Percentiles rank a stretch among this genome's conserved stretches.
These are phyloP conservation scores for Cudoniella acicularis DNA, from an alignment of 495 filamentous ascomycete genomes.

Conservation along the genomic window DNA sequence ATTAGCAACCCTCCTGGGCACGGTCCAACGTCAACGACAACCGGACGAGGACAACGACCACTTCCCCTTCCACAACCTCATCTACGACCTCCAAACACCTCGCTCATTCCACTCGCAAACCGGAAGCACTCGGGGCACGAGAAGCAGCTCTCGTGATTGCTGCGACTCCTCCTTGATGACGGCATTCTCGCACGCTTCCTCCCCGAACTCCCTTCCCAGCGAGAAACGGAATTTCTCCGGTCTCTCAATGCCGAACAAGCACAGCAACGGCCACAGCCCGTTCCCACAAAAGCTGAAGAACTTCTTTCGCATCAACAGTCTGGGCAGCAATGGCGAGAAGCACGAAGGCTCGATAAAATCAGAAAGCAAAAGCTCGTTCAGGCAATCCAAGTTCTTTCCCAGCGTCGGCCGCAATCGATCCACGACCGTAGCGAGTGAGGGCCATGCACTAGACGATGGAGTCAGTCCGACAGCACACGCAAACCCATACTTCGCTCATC, in stretches of 20 bases:
- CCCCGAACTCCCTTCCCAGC: constrained; percentile 19
- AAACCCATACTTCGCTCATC: constrained; percentile 96
- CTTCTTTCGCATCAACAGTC: constrained; percentile 93
- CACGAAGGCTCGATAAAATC: constrained; percentile 30
- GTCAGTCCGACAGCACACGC: constrained; percentile 91
- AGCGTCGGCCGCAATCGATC: constrained; percentile 73
- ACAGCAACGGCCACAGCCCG: constrained; percentile 36
- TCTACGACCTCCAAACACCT: background rate
- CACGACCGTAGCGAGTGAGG: constrained; percentile 88
- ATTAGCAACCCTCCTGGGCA: constrained; percentile 19
- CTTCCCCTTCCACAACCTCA: constrained; percentile 2
- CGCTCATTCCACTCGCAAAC: background rate
- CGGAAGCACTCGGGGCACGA: constrained; percentile 4
- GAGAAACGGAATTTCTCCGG: constrained; percentile 28
- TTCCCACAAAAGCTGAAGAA: constrained; percentile 90
- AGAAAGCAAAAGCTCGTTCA: constrained; percentile 62
- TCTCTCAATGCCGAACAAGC: constrained; percentile 25
- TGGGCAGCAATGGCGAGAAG: constrained; percentile 47
- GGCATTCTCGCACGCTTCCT: constrained; percentile 21
- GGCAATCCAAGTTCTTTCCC: constrained; percentile 81
- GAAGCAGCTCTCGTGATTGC: constrained; percentile 24
- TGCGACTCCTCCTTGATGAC: constrained; percentile 24
- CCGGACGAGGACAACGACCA: background rate
- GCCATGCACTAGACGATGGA: constrained; percentile 81
- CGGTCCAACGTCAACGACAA: constrained; percentile 11